Evolutionary conservation across 129 eudicot species (phyloP).

Genomic region (Gnaphalium uliginosum): DNA sequence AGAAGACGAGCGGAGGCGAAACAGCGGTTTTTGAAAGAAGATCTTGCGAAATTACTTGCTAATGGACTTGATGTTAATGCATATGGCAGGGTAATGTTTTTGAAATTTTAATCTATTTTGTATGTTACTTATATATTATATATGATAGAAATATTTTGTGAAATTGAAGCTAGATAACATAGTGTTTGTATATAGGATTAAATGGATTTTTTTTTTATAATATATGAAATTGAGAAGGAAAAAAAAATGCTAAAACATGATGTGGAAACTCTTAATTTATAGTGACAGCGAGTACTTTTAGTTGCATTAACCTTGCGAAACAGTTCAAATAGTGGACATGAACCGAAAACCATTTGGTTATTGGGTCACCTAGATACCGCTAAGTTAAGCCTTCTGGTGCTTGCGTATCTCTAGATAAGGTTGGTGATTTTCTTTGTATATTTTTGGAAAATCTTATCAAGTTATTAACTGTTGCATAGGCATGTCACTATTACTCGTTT

Average conservation of each 20-base stretch:
- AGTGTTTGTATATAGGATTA: background rate
- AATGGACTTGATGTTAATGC: conserved; percentile 95
- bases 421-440: too few relatives aligned
- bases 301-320: background rate
- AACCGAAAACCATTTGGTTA: background rate
- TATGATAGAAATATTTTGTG: background rate
- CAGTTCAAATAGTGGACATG: background rate
- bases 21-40: conserved; percentile 83
- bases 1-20: conserved; percentile 77
- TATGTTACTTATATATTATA: background rate
- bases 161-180: background rate
- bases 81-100: conserved; percentile 66
- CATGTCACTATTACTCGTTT: too few relatives aligned
- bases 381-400: background rate
- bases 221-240: background rate
- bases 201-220: background rate
- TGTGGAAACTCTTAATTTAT: background rate
- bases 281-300: background rate
- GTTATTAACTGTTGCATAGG: too few relatives aligned
- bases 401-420: background rate
- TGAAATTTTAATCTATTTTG: background rate
- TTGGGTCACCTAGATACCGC: background rate
- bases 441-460: too few relatives aligned
- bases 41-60: conserved; percentile 80
- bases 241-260: conserved; percentile 3